These are phyloP conservation scores for Trametes sanguinea DNA, from an alignment of 768 basidiomycete genomes.

Conservation along the genomic window DNA sequence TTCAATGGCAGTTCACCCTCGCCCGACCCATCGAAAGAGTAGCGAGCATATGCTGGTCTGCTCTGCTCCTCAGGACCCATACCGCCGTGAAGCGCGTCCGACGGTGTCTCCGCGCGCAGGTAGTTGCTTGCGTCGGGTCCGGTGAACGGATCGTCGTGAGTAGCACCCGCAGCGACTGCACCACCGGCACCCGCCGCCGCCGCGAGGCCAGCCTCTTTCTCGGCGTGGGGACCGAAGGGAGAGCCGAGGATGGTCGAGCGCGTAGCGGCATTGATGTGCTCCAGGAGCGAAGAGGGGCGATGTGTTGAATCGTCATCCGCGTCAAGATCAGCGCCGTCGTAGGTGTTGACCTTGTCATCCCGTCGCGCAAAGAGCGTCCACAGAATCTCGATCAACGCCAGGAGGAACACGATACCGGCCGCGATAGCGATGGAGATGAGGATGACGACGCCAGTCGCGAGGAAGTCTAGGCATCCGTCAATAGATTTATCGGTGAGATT, in stretches of 20 bases:
- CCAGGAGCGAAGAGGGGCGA: constrained; percentile 84
- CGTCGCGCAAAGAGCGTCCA: constrained; percentile 87
- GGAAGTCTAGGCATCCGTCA: constrained; percentile 56
- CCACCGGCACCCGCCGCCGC: constrained; percentile 12
- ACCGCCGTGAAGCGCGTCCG: constrained; percentile 65
- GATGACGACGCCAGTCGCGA: constrained; percentile 92
- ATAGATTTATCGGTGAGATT: too few species aligned
- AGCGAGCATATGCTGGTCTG: constrained; percentile 77
- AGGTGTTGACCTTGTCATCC: constrained; percentile 69
- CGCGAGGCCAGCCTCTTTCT: constrained; percentile 56
- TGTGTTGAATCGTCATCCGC: constrained; percentile 75
- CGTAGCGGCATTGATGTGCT: constrained; percentile 90
- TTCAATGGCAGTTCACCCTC: constrained; percentile 76
- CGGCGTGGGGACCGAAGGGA: constrained; percentile 40
- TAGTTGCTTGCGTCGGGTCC: constrained; percentile 76
- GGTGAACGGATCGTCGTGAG: constrained; percentile 56
- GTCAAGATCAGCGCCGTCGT: constrained; percentile 64
- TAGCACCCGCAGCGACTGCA: constrained; percentile 26
- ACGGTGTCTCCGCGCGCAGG: constrained; percentile 78
- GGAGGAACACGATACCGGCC: constrained; percentile 88
- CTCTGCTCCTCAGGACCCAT: constrained; percentile 65
- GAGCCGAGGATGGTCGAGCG: constrained; percentile 75
- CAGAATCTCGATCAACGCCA: constrained; percentile 81
- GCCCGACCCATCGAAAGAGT: constrained; percentile 77
- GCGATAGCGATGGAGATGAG: constrained; percentile 97